Evolutionary conservation across 1,284 basidiomycete genomes (phyloP).

Genomic region (Boletus sp.): DNA sequence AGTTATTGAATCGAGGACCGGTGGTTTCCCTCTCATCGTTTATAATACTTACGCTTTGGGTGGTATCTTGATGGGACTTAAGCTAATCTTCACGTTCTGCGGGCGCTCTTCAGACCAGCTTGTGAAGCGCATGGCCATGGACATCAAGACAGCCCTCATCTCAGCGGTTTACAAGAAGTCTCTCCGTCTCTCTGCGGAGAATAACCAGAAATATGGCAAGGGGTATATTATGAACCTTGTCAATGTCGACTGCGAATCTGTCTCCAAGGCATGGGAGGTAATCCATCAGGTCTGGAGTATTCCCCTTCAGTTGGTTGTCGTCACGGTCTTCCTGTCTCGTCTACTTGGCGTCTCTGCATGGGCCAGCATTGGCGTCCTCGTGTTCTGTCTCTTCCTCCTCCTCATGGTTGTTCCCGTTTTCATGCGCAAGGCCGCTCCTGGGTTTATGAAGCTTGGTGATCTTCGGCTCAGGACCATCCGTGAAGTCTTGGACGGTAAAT

Average conservation of each 20-base stretch:
- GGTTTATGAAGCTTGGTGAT: constrained; percentile 29
- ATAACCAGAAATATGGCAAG: constrained; percentile 26
- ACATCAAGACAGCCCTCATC: constrained; percentile 29
- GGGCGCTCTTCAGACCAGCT: constrained; percentile 30
- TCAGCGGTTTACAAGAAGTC: constrained; percentile 32
- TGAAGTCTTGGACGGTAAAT: constrained; percentile 27
- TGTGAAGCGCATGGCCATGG: constrained; percentile 29
- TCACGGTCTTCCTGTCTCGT: constrained; percentile 24
- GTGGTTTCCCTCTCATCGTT: constrained; percentile 28
- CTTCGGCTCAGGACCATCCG: constrained; percentile 28
- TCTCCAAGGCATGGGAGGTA: constrained; percentile 30
- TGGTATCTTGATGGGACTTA: constrained; percentile 25
- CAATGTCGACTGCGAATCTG: constrained; percentile 30
- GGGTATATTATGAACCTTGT: constrained; percentile 31
- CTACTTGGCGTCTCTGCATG: constrained; percentile 30
- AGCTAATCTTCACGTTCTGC: constrained; percentile 23
- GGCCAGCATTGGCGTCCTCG: constrained; percentile 29
- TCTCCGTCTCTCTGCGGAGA: constrained; percentile 26
- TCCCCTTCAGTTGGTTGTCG: constrained; percentile 23
- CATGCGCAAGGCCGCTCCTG: constrained; percentile 30
- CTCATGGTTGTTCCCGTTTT: constrained; percentile 31
- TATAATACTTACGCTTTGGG: constrained; percentile 26
- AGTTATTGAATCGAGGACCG: constrained; percentile 20
- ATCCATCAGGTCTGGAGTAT: constrained; percentile 29
- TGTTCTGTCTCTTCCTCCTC: constrained; percentile 24